Conservation (phyloP, 441 rosid species). For the Gossypium schwendimanii region DNA sequence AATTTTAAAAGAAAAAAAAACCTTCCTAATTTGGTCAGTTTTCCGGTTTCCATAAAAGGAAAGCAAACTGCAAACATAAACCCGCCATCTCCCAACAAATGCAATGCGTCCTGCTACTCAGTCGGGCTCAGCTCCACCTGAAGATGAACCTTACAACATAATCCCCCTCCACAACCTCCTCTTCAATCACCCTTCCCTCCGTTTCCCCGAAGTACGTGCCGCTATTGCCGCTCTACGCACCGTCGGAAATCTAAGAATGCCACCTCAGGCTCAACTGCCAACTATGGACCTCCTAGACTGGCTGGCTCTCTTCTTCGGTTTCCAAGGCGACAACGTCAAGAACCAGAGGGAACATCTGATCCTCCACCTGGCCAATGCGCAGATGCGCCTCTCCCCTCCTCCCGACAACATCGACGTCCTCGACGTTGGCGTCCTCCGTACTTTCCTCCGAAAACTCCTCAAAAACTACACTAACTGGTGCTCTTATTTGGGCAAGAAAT, state of each 20-base stretch:
- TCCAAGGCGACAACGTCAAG: background rate
- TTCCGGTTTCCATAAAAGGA: no score
- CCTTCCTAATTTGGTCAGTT: no score
- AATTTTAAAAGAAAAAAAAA: no score
- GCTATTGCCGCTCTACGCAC: background rate
- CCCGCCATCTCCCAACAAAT: no score
- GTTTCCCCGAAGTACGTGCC: constrained; percentile 1
- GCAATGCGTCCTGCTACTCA: background rate
- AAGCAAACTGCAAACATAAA: no score
- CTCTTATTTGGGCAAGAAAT: background rate
- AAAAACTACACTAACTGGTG: background rate
- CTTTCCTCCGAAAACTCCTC: background rate
- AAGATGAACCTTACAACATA: background rate
- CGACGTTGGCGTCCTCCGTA: background rate
- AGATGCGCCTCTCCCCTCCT: background rate
- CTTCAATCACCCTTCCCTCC: background rate
- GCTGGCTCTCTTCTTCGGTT: constrained; percentile 1
- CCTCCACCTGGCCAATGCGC: constrained; percentile 1
- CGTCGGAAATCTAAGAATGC: background rate
- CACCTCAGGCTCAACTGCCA: background rate
- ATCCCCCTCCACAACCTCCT: constrained; percentile 1
- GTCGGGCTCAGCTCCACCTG: background rate
- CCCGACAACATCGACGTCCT: background rate
- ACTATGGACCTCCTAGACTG: background rate
- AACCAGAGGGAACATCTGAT: background rate